Evolutionary conservation across 345 rosid genomes (phyloP), one percentile per base, ranked within the genome.

Genomic region (Capsella bursapastoris): DNA sequence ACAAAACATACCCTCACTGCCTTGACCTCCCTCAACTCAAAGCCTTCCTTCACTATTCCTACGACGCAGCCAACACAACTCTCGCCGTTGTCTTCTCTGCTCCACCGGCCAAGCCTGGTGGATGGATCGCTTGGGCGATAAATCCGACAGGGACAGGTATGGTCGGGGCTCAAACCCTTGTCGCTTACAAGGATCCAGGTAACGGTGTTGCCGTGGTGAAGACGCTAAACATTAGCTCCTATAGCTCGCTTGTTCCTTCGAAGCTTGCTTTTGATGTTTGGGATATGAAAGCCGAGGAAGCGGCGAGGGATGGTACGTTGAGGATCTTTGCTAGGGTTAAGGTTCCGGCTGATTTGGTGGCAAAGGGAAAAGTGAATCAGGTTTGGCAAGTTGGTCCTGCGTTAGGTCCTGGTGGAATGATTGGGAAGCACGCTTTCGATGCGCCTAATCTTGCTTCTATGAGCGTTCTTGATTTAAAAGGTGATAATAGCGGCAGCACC

Each of bases 351-450:
- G 79, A 78, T 41, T 78, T 82, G 22, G 85, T 80, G 28, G 80
- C 83, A n/a, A 74, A 51, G 7, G 84, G 84, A 41, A 79, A 77
- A 40, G 64, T 89, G 4, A 86, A 93, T 73, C 96, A 90, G 79
- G 89, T 91, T 8, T 93, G 98, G 98, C 96, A 93, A 71, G 84
- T 91, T 0, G 98, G 96, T 27, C 86, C 92, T 18, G 32, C 62
- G 7, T 72, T 83, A 2, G 57, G 41, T 27, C 28, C 79, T 0
- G 37, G 35, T 5, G 87, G 83, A 2, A 10, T 0, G 38, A 65
- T 78, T 52, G 71, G 9, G 9, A 77, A 59, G 38, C 90, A 89
- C 47, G 83, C 22, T 3, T 75, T 83, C 65, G 55, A 3, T 6
- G 1, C 62, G 1, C 9, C 84, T 1, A 87, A 89, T 61, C 61